These are phyloP conservation scores for Curvularia spicifera DNA, from an alignment of 2,329 filamentous ascomycete species.

Conservation along the genomic window DNA sequence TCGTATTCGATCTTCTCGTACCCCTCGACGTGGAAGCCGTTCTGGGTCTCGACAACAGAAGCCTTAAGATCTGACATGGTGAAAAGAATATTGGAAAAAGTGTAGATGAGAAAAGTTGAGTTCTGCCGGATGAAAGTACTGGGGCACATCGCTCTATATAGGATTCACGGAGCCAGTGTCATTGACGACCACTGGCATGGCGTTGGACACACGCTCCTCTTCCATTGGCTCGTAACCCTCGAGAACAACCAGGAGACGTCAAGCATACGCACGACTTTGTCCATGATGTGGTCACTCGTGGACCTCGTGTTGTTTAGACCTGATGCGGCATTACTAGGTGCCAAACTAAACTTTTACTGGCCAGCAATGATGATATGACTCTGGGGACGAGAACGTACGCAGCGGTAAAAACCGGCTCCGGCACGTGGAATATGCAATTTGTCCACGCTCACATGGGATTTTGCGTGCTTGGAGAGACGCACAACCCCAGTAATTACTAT, in stretches of 20 bases:
- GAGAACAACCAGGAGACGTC: slow-evolving; percentile 32
- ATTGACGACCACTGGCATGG: slow-evolving; percentile 19
- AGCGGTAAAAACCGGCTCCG: slow-evolving; percentile 29
- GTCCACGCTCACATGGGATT: slow-evolving; percentile 31
- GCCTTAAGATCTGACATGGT: slow-evolving; percentile 73
- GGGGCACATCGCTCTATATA: slow-evolving; percentile 29
- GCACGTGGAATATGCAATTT: slow-evolving; percentile 27
- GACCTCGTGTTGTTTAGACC: slow-evolving; percentile 33
- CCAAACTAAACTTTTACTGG: slow-evolving; percentile 36
- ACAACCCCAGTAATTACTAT: slow-evolving; percentile 28
- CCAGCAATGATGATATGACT: slow-evolving; percentile 45
- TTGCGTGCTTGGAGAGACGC: slow-evolving; percentile 32
- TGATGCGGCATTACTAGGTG: slow-evolving; percentile 27
- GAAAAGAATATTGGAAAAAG: slow-evolving; percentile 22
- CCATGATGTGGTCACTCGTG: slow-evolving; percentile 29
- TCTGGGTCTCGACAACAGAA: slow-evolving; percentile 66
- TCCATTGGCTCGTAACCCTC: slow-evolving; percentile 34
- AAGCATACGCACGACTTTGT: slow-evolving; percentile 32
- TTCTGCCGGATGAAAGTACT: slow-evolving; percentile 24
- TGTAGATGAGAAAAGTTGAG: slow-evolving; percentile 34
- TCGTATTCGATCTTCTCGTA: slow-evolving; percentile 80
- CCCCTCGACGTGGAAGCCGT: slow-evolving; percentile 73
- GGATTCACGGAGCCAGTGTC: slow-evolving; percentile 16
- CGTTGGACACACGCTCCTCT: slow-evolving; percentile 24
- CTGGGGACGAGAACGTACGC: slow-evolving; percentile 14